A percentile compares a stretch with the other conserved stretches of the same genome.
Conservation (phyloP, 2,329 filamentous ascomycete genomes). For the Talaromyces pinophilus region DNA sequence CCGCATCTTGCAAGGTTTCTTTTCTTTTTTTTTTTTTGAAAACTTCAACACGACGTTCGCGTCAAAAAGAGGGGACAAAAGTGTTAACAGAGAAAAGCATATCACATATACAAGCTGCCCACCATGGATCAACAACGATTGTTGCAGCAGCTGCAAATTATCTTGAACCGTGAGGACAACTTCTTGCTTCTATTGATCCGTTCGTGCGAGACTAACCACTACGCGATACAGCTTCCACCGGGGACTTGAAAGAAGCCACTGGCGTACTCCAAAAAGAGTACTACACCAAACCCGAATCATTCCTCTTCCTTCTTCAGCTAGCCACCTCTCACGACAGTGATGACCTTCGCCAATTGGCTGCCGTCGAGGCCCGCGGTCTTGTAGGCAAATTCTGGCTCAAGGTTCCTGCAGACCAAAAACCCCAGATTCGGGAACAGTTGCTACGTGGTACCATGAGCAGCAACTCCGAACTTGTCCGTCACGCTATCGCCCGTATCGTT, state of each 20-base stretch:
- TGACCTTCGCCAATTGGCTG: conserved; percentile 81
- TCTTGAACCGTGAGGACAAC: conserved; percentile 73
- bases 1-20: conserved; percentile 12
- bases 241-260: conserved; percentile 85
- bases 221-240: conserved; percentile 70
- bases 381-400: conserved; percentile 83
- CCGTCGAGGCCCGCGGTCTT: conserved; percentile 83
- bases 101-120: conserved; percentile 20
- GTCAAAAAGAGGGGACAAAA: conserved; percentile 5
- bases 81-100: not conserved
- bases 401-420: conserved; percentile 73
- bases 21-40: conserved; percentile 4
- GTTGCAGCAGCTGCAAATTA: conserved; percentile 80
- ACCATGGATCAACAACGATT: conserved; percentile 81
- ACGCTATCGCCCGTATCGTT: conserved; percentile 84
- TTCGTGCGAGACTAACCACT: conserved; percentile 15
- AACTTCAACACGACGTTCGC: conserved; percentile 17
- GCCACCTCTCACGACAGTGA: conserved; percentile 72
- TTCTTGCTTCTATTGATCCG: conserved; percentile 21
- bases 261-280: conserved; percentile 89
- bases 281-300: conserved; percentile 80
- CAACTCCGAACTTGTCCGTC: conserved; percentile 72
- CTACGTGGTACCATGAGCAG: conserved; percentile 83
- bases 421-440: conserved; percentile 75
- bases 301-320: conserved; percentile 84